phyloP scores from a whole-genome alignment of 2,329 filamentous ascomycete genomes.

The Sporothrix humicola region DNA sequence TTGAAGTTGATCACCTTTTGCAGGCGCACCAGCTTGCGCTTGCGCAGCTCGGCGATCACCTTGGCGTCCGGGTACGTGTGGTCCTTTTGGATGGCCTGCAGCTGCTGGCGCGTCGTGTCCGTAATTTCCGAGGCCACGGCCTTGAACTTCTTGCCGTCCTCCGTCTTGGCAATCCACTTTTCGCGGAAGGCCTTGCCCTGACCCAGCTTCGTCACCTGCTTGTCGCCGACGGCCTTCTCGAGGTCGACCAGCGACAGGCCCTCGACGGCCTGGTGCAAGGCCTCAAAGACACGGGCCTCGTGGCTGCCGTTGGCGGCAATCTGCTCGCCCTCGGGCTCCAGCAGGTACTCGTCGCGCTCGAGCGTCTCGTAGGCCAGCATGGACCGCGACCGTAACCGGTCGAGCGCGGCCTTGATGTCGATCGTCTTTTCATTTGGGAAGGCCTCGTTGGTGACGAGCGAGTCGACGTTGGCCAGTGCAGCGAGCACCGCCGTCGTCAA shows the following conservation, averaged over 20 bases:
- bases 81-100: slow-evolving; percentile 73
- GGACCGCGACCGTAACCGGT: slow-evolving; percentile 79
- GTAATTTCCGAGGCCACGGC: slow-evolving; percentile 72
- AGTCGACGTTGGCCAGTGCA: slow-evolving; percentile 66
- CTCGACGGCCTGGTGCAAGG: slow-evolving; percentile 72
- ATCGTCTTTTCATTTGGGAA: slow-evolving; percentile 71
- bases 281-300: slow-evolving; percentile 82
- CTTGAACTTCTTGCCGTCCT: slow-evolving; percentile 58
- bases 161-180: slow-evolving; percentile 70
- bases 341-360: slow-evolving; percentile 75
- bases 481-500: slow-evolving; percentile 69
- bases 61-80: slow-evolving; percentile 73
- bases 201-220: slow-evolving; percentile 79
- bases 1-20: slow-evolving; percentile 87
- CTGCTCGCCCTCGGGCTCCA: slow-evolving; percentile 76
- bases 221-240: slow-evolving; percentile 71
- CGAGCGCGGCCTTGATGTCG: slow-evolving; percentile 83
- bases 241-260: slow-evolving; percentile 81
- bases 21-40: slow-evolving; percentile 85
- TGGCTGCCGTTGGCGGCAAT: slow-evolving; percentile 79
- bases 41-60: slow-evolving; percentile 79
- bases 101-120: slow-evolving; percentile 77
- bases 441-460: slow-evolving; percentile 70
- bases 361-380: slow-evolving; percentile 88
- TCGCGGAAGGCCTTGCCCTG: slow-evolving; percentile 91